Evolutionary conservation across 176 grass and related monocot species (phyloP), one percentile per base, ranked within the genome.

Genomic region (Oryza glaberrima): DNA sequence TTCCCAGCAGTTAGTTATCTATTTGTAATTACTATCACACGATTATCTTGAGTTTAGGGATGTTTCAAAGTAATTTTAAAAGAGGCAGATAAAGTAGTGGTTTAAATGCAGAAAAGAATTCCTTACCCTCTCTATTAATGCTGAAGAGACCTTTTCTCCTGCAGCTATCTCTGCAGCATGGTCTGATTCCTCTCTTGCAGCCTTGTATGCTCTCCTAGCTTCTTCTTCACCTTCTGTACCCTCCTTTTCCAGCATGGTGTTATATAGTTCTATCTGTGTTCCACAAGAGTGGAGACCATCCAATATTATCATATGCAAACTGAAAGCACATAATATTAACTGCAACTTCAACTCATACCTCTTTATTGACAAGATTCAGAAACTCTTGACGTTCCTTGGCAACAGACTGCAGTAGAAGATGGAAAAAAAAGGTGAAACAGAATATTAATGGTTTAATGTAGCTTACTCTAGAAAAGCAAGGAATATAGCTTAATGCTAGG

Each of bases 181-280:
- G 44, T 98, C 88, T 48, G 91, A 85, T 83, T 90, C 81, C 90
- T 94, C 83, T 83, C 92, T 89, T 70, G 93, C 96, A 77, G 86
- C 96, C 87, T 9, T 85, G 88, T 98, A 98, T 75, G 96, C 96
- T 70, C 76, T 93, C 81, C 86, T 95, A 58, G 96, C 96, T 69
- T 92, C 91, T 89, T 95, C 93, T 94, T 98, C 91, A 90, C 81
- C 95, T 36, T 95, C 91, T 13, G 95, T 98, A 58, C 95, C 95
- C 72, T 93, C 91, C 86, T 95, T 98, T 51, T 93, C 91, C 78
- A 90, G 43, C 89, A 93, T 90, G 38, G 88, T 84, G 51, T 98
- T 98, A 69, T 98, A 98, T 72, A 98, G 72, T 80, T 94, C 93
- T 87, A 98, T 98, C 96, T 98, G 87, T 70, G 90, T 72, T 86